Evolutionary conservation across 148 eudicot genomes (phyloP).

Genomic region (Rhododendron henanense): DNA sequence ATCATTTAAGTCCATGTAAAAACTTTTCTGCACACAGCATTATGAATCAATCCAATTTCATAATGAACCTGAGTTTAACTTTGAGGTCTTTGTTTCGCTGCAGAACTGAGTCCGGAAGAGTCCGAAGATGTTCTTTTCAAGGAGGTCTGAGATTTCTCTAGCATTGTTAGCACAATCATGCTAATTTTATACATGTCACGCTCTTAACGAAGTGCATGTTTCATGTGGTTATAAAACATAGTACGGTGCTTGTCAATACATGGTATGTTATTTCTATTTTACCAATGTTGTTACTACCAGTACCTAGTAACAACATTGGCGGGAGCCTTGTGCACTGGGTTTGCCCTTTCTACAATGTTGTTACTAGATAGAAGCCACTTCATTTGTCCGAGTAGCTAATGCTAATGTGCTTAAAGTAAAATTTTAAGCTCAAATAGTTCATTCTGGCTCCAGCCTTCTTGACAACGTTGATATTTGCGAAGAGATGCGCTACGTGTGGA

Average conservation of each 20-base stretch:
- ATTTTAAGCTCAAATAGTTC: not conserved
- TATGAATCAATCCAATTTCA: not conserved
- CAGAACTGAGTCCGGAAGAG: slow-evolving; percentile 88
- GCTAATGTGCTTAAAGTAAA: not conserved
- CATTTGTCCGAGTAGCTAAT: not conserved
- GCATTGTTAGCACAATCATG: not conserved
- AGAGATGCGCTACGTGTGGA: not conserved
- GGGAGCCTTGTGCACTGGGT: too few relatives aligned
- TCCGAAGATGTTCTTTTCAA: slow-evolving; percentile 97
- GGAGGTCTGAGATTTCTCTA: slow-evolving; percentile 51
- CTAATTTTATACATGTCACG: not conserved
- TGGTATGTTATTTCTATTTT: not conserved
- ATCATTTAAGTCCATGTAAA: not conserved
- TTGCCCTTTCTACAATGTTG: too few relatives aligned
- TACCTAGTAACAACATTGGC: too few relatives aligned
- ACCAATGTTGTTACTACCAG: too few relatives aligned
- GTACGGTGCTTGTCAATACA: not conserved
- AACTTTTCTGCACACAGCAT: not conserved
- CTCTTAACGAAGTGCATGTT: not conserved
- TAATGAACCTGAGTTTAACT: not conserved
- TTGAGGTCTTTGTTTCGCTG: slow-evolving; percentile 19
- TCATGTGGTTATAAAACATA: not conserved
- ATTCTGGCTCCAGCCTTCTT: not conserved
- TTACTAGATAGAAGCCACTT: not conserved
- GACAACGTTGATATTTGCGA: not conserved